Evolutionary conservation across 169 alveolate genomes (phyloP).

Genomic region (Eimeria praecox): DNA sequence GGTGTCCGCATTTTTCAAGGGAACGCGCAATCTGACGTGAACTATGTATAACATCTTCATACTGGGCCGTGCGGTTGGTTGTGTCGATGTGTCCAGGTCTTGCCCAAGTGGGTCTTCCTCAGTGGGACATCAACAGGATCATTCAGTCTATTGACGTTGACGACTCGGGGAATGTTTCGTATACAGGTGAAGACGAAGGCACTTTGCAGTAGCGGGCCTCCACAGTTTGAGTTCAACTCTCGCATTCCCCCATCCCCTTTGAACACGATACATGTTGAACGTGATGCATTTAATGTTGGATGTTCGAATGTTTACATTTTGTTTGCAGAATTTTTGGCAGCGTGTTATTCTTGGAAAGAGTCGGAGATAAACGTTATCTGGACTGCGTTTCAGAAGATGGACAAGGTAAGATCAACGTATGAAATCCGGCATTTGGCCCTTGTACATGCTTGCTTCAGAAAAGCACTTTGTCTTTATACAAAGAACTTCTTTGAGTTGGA

Average conservation of each 20-base stretch:
- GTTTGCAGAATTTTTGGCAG: slow-evolving; percentile 87
- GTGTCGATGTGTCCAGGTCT: slow-evolving; percentile 45
- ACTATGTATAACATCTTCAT: too few species aligned
- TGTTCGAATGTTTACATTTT: neutral
- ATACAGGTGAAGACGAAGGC: slow-evolving; percentile 80
- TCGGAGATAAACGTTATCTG: slow-evolving; percentile 85
- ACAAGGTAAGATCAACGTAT: slow-evolving; percentile 42
- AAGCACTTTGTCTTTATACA: neutral
- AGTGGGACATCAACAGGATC: slow-evolving; percentile 87
- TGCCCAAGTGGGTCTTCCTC: slow-evolving; percentile 85
- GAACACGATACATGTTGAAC: neutral
- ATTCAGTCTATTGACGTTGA: slow-evolving; percentile 88
- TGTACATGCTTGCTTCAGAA: neutral
- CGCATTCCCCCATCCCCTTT: neutral
- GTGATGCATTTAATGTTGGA: neutral
- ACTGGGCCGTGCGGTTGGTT: neutral
- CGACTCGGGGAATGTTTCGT: slow-evolving; percentile 87
- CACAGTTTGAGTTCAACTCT: too few species aligned
- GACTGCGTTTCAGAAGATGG: slow-evolving; percentile 88
- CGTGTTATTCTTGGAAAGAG: slow-evolving; percentile 88
- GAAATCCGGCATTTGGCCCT: neutral
- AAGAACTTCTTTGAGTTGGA: neutral
- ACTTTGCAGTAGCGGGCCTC: neutral
- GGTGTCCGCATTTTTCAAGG: neutral
- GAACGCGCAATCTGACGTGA: neutral